These are phyloP conservation scores for Suillus fuscotomentosus DNA, from an alignment of 768 basidiomycete genomes.

Conservation along the genomic window DNA sequence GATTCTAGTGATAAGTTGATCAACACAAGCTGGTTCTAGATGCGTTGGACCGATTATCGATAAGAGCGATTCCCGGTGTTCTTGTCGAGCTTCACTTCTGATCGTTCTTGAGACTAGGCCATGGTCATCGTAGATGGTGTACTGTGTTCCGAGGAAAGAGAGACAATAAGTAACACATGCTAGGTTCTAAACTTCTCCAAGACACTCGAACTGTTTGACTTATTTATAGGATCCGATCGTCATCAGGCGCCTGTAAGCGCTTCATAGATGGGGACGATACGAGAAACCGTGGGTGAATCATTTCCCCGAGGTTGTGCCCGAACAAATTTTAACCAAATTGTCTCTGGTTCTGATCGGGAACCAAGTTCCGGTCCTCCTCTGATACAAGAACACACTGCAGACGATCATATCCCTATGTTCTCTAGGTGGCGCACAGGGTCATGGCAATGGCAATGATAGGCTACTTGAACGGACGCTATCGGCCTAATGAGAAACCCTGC, in stretches of 20 bases:
- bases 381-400: neutral
- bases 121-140: neutral
- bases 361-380: neutral
- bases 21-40: no score
- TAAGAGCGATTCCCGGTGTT: neutral
- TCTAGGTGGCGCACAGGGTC: neutral
- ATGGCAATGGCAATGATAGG: neutral
- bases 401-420: neutral
- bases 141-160: neutral
- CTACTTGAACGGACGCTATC: neutral
- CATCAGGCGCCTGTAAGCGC: neutral
- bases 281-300: constrained; percentile 20
- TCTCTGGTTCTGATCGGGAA: constrained; percentile 26
- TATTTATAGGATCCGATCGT: neutral
- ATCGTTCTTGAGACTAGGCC: neutral
- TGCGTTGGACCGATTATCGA: neutral
- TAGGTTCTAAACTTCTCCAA: neutral
- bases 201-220: neutral
- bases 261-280: constrained; percentile 25
- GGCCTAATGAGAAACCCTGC: neutral
- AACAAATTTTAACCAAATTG: constrained; percentile 27
- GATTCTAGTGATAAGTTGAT: neutral
- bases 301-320: constrained; percentile 19
- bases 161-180: no score
- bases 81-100: neutral